Conservation (phyloP, 371 early-diverging fungal species). For the Paraphysoderma sedebokerense region DNA sequence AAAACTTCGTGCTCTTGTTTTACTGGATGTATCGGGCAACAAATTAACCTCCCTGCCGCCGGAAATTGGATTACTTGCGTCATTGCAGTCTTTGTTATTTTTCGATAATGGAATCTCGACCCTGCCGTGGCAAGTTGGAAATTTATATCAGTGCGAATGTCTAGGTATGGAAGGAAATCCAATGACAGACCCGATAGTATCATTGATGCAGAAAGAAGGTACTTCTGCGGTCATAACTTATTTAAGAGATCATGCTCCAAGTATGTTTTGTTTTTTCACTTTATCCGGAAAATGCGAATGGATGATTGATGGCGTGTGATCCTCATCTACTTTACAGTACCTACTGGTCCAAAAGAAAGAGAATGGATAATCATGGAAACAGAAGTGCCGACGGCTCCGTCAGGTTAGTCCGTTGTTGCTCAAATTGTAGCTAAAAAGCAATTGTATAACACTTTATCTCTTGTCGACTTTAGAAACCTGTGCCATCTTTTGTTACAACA, state of each 20-base stretch:
- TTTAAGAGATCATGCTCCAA: constrained; percentile 78
- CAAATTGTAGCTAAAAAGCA: constrained; percentile 11
- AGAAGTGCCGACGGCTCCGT: constrained; percentile 7
- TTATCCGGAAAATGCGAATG: too few relatives aligned
- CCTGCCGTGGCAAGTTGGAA: constrained; percentile 86
- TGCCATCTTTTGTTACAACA: constrained; percentile 90
- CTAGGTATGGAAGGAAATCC: constrained; percentile 97
- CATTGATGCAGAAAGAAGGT: constrained; percentile 72
- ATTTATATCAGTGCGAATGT: constrained; percentile 76
- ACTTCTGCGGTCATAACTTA: constrained; percentile 68
- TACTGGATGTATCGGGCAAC: constrained; percentile 82
- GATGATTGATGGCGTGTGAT: neutral
- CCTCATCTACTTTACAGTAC: constrained; percentile 24
- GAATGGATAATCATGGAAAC: constrained; percentile 72
- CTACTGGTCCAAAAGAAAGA: constrained; percentile 72
- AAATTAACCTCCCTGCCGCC: constrained; percentile 68
- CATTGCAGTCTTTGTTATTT: constrained; percentile 67
- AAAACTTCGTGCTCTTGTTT: constrained; percentile 39
- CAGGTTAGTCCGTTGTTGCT: neutral
- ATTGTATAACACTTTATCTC: constrained; percentile 2
- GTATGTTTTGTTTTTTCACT: constrained; percentile 17
- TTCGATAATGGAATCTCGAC: constrained; percentile 84
- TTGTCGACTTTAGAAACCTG: constrained; percentile 37
- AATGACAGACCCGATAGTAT: constrained; percentile 57
- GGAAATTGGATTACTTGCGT: constrained; percentile 74